Percentiles rank a stretch among this genome's conserved stretches.
Conservation (phyloP, 2,329 filamentous ascomycete genomes). For the Sphaceloma murrayae region DNA sequence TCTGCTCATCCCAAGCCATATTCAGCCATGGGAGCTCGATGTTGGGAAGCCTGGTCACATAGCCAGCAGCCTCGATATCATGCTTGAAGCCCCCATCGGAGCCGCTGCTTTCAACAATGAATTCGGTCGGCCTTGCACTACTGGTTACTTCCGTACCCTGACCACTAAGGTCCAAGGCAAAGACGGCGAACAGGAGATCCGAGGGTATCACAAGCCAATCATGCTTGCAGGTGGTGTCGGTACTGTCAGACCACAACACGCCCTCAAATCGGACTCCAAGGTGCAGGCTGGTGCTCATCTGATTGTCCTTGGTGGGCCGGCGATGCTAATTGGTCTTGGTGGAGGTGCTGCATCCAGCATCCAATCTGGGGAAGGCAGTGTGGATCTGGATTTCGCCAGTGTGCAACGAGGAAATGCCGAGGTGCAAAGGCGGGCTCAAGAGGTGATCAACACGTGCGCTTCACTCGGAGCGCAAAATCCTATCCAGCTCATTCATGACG, state of each 20-base stretch:
- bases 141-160: slow-evolving; percentile 86
- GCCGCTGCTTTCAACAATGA: slow-evolving; percentile 97
- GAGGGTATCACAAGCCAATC: slow-evolving; percentile 96
- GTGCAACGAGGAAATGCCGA: slow-evolving; percentile 96
- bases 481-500: slow-evolving; percentile 95
- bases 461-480: slow-evolving; percentile 76
- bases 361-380: slow-evolving; percentile 75
- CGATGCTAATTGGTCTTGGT: slow-evolving; percentile 94
- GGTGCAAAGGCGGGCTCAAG: slow-evolving; percentile 88
- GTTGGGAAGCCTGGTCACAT: slow-evolving; percentile 86
- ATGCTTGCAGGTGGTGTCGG: slow-evolving; percentile 96
- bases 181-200: slow-evolving; percentile 56
- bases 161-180: slow-evolving; percentile 57
- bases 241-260: slow-evolving; percentile 81
- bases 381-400: slow-evolving; percentile 91
- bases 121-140: slow-evolving; percentile 81
- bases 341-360: slow-evolving; percentile 91
- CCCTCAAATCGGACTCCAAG: slow-evolving; percentile 68
- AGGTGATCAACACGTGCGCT: slow-evolving; percentile 93
- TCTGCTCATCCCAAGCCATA: slow-evolving; percentile 73
- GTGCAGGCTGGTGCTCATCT: slow-evolving; percentile 83
- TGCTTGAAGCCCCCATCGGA: slow-evolving; percentile 93
- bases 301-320: slow-evolving; percentile 87
- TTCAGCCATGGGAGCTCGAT: slow-evolving; percentile 82
- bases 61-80: slow-evolving; percentile 89